Base-by-base conservation (phyloP, 768 basidiomycete species). In the Megacollybia marginata region DNA sequence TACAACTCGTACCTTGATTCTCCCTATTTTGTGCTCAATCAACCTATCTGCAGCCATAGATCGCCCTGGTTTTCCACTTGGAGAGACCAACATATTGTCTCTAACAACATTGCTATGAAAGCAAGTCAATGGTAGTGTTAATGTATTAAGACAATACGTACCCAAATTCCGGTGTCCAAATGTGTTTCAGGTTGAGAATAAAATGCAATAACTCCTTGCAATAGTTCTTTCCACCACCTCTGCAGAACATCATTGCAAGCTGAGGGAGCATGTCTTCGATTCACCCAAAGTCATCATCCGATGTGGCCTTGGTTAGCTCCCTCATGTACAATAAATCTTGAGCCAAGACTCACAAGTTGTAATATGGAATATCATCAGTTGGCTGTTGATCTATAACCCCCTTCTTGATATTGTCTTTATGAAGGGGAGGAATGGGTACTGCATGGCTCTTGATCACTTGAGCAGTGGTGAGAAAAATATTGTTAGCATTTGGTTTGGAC, bases 201-300 rank as follows among this genome's bases (percentile, higher is more conserved):
- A 51, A 54, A 18, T 60, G 54, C 0, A 61, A 53, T 1, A 61
- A 56, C n/a, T 61, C 50, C 0, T 35, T 28, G 4, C 28, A 56
- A 11, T 61, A 61, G 28, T 61, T 61, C n/a, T 61, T 59, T 5
- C 53, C 54, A 0, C 60, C 48, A 0, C 48, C 57, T 16, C 60
- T 50, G 28, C 49, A 11, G 16, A 61, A 59, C 1, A 61, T 57
- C 42, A 53, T 48, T 0, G 50, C 34, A 2, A 61, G 42, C 4
- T 32, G 13, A 0, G 55, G 46, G 0, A 62, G 55, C 1, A 62
- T 62, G 19, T 62, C 60, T 36, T 62, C 50, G 2, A 62, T 33
- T 0, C 47, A 18, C 0, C 55, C 56, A 13, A 58, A 62, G 33
- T 62, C 58, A 0, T 60, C 60, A 1, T 33, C 18, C 0, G 50